phyloP scores from a whole-genome alignment of 2,329 filamentous ascomycete species.

The Aspergillus ochraceus region DNA sequence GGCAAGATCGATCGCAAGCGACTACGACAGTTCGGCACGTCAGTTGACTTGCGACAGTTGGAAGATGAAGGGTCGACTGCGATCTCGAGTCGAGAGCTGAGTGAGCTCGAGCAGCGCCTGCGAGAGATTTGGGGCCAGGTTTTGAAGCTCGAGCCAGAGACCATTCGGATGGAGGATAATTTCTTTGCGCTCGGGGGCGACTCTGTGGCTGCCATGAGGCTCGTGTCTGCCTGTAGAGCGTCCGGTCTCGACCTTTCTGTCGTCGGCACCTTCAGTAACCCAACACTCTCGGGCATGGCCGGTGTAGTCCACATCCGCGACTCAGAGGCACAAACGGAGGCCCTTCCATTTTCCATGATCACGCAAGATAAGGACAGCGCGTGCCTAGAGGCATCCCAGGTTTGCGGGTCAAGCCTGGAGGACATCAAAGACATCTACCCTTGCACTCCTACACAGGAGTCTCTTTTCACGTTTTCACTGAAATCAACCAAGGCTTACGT shows the following conservation, averaged over 20 bases:
- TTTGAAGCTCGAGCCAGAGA: conserved; percentile 29
- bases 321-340: conserved; percentile 23
- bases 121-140: conserved; percentile 35
- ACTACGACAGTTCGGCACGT: conserved; percentile 35
- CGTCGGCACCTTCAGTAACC: conserved; percentile 35
- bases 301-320: conserved; percentile 30
- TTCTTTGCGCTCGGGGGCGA: conserved; percentile 41
- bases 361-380: conserved; percentile 35
- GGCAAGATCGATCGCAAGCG: conserved; percentile 47
- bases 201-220: conserved; percentile 36
- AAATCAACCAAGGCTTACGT: conserved; percentile 47
- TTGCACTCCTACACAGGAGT: conserved; percentile 44
- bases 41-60: conserved; percentile 33
- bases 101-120: conserved; percentile 33
- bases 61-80: conserved; percentile 20
- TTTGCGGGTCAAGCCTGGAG: conserved; percentile 29
- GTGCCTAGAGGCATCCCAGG: conserved; percentile 37
- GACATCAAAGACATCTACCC: conserved; percentile 44
- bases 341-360: conserved; percentile 31
- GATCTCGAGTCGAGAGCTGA: conserved; percentile 26
- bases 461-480: conserved; percentile 47
- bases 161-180: conserved; percentile 39
- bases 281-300: conserved; percentile 46
- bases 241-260: conserved; percentile 37
- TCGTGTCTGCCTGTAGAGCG: conserved; percentile 32